Base-by-base conservation (phyloP, 768 basidiomycete genomes). In the Amanita exitialis region DNA sequence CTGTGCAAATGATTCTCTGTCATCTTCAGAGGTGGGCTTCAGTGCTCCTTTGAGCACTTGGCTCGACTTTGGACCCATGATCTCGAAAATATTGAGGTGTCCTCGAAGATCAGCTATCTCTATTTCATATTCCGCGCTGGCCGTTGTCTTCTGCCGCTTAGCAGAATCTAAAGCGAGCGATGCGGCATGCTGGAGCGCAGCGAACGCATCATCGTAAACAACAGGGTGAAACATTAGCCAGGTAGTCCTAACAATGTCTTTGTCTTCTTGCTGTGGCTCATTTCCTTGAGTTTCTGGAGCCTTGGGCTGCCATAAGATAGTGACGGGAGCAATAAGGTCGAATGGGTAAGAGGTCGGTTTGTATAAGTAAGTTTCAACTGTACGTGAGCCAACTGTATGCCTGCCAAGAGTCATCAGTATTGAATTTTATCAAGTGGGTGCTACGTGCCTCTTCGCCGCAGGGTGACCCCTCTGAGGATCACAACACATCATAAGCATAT, bases 171-270 rank as follows among this genome's bases (percentile, higher is more conserved):
- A 62, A 2, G 68, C 69, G 32, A 67, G 59, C 0, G 82, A 82
- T 21, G 78, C 75, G 2, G 80, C 72, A 5, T 61, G 56, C 45
- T 69, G 71, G 18, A 94, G 60, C 2, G 77, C 70, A 16, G 66
- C 61, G 53, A 79, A 77, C 2, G 80, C 78, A 13, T 75, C 74
- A 3, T 76, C 69, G 56, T 80, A 82, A 3, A 82, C 76, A 2
- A 79, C 74, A 0, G 94, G 94, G 62, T 98, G 94, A 10, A 80
- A 71, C 44, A 82, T 77, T 16, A 94, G 58, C 91, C 94, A 94
- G 6, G 90, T 61, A 15, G 68, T 67, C 32, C 86, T 73, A 4
- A 46, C 47, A 34, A 15, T 16, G 6, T 51, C 41, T 42, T 51
- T 35, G 50, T 30, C 13, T 18, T 44, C 27, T 20, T 49, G 44